These are phyloP conservation scores for Trichosporon faecale DNA, from an alignment of 1,284 basidiomycete genomes.

Conservation along the genomic window DNA sequence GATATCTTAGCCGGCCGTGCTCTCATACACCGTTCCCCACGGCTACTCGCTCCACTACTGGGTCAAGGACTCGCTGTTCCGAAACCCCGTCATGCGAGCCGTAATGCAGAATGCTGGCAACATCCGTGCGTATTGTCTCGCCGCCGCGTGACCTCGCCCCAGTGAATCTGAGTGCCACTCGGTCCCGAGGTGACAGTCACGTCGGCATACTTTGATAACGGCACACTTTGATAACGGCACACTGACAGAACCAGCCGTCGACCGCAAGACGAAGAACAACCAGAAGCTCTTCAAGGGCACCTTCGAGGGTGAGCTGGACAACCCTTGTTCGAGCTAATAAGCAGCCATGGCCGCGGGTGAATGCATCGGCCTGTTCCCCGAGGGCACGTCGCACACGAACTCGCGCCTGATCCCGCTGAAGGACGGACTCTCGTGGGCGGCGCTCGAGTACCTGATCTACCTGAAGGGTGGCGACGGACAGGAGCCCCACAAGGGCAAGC, in stretches of 20 bases:
- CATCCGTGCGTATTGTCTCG: slow-evolving; percentile 56
- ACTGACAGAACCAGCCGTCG: slow-evolving; percentile 62
- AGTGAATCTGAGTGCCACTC: background rate
- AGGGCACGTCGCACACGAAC: slow-evolving; percentile 73
- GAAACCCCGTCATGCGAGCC: slow-evolving; percentile 66
- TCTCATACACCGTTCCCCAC: slow-evolving; percentile 49
- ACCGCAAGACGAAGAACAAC: slow-evolving; percentile 85
- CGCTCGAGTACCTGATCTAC: slow-evolving; percentile 86
- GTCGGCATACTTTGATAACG: background rate
- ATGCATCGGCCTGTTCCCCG: slow-evolving; percentile 88
- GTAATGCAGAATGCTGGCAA: slow-evolving; percentile 87
- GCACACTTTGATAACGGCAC: background rate
- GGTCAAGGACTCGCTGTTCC: slow-evolving; percentile 69
- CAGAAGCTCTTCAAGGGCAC: slow-evolving; percentile 85
- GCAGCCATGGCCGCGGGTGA: slow-evolving; percentile 67
- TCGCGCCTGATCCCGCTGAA: slow-evolving; percentile 90
- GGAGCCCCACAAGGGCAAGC: slow-evolving; percentile 46
- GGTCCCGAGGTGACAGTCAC: background rate
- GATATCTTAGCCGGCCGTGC: slow-evolving; percentile 40
- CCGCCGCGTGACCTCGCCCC: slow-evolving; percentile 2
- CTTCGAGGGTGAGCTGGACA: slow-evolving; percentile 59
- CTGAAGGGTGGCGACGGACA: slow-evolving; percentile 52
- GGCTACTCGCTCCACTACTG: slow-evolving; percentile 73
- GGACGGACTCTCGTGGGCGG: slow-evolving; percentile 93
- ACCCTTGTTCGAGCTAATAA: background rate